These are phyloP conservation scores for Tritrichomonas foetus DNA, from an alignment of 208 protist species.

Conservation along the genomic window DNA sequence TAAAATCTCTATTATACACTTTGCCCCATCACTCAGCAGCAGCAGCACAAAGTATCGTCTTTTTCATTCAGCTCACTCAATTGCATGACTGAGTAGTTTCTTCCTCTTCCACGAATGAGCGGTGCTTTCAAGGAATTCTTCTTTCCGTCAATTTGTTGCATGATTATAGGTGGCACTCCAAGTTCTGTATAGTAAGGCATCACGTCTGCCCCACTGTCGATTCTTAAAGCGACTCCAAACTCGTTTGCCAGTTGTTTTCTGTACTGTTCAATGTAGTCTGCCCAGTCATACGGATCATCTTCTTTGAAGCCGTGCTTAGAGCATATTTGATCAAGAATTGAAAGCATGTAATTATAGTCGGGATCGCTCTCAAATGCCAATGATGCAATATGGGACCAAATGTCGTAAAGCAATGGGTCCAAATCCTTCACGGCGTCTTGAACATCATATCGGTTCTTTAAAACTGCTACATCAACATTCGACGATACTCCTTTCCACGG, in stretches of 20 bases:
- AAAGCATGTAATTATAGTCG: neutral
- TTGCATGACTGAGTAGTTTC: neutral
- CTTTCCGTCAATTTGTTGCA: neutral
- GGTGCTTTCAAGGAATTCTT: neutral
- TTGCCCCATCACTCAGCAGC: too few species aligned
- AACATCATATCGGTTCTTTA: neutral
- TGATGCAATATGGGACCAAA: neutral
- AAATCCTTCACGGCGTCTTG: neutral
- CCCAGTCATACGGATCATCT: slow-evolving; percentile 17
- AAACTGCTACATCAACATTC: neutral
- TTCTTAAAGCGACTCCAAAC: slow-evolving; percentile 14
- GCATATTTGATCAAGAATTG: neutral
- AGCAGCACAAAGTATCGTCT: neutral
- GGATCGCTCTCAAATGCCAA: slow-evolving; percentile 4
- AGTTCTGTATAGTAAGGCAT: slow-evolving; percentile 17
- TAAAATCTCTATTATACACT: too few species aligned
- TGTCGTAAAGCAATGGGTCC: neutral
- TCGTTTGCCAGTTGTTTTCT: neutral
- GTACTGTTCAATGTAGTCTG: neutral
- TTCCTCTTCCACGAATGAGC: neutral
- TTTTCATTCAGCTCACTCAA: neutral
- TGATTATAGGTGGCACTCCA: neutral
- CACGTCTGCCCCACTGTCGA: neutral
- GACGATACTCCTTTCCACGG: neutral
- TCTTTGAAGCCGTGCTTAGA: neutral